Evolutionary conservation across 345 rosid species (phyloP), one percentile per base, ranked within the genome.

Genomic region (Balakata baccata): DNA sequence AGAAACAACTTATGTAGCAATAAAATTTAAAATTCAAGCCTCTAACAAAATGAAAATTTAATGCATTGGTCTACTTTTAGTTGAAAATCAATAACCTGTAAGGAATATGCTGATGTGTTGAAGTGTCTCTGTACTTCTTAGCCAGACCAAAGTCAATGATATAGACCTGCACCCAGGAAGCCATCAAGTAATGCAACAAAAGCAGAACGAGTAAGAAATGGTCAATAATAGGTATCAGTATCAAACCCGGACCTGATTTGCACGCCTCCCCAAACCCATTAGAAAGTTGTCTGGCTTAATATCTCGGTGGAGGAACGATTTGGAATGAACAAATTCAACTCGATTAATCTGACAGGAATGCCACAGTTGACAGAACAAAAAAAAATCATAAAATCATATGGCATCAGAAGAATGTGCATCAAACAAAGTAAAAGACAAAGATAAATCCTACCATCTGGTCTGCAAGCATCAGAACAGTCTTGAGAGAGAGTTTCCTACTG

Each of bases 281-380:
- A 92, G 89, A 81, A 92, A 92, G 84, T 92, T 92, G 78, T 92
- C 98, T 17, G 98, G 94, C 83, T 92, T 92, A 78, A 92, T 89
- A 76, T 92, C 98, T 70, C 98, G 89, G 75, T 92, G 98, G 18
- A 90, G 87, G 82, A 90, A 90, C 46, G 96, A 92, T 83, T 90
- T 92, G 41, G 92, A 90, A 74, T 90, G 96, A 71, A 92, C 91
- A 83, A 81, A 90, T 74, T 92, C 98, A 81, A 90, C 83, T 74
- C 98, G 87, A 76, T 90, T 89, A 81, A 92, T 89, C 98, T 92
- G 85, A 71, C 18, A 82, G 45, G 18, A 79, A 66, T 11, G 82
- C 47, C 29, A 75, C 17, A 72, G 73, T 53, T 60, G 9, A 41
- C 66, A 82, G 41, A 12, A 57, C 0, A 47, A 63, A 52, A 23